Percentiles rank a stretch among this genome's conserved stretches.
Conservation (phyloP, 1,284 basidiomycete genomes). For the Trichosporon inkin region DNA sequence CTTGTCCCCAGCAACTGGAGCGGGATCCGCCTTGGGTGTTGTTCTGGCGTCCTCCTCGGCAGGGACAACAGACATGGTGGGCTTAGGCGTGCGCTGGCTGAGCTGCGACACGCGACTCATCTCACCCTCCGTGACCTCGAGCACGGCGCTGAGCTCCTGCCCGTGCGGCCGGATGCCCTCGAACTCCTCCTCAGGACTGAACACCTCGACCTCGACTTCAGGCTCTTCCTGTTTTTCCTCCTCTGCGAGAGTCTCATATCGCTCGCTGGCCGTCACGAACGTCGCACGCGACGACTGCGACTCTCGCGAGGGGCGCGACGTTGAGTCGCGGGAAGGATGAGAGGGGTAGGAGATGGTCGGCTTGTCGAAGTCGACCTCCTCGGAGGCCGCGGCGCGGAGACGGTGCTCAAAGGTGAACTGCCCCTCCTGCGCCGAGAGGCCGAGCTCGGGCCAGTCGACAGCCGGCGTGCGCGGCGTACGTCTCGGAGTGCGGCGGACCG, state of each 20-base stretch:
- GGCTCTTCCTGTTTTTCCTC: not conserved
- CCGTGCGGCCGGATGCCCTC: not conserved
- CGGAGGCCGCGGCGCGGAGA: not conserved
- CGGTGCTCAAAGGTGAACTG: not conserved
- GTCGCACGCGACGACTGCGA: not conserved
- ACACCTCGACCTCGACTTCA: not conserved
- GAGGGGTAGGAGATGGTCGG: not conserved
- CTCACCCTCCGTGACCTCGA: slow-evolving; percentile 3
- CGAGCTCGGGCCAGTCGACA: not conserved
- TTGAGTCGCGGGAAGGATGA: not conserved
- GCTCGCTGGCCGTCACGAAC: not conserved
- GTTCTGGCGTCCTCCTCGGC: not conserved
- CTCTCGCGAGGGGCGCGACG: not conserved
- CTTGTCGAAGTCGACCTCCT: not conserved
- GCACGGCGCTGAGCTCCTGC: slow-evolving; percentile 3
- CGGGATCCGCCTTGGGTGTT: not conserved
- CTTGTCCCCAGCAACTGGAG: not conserved
- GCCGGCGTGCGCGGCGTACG: not conserved
- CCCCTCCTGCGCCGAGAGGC: not conserved
- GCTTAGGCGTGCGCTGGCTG: not conserved
- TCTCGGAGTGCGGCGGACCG: not conserved
- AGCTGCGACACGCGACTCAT: not conserved
- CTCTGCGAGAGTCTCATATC: not conserved
- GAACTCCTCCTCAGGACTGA: not conserved
- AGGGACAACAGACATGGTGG: not conserved